phyloP scores from a whole-genome alignment of 2,329 filamentous ascomycete genomes.

The Ascochyta rabiei region DNA sequence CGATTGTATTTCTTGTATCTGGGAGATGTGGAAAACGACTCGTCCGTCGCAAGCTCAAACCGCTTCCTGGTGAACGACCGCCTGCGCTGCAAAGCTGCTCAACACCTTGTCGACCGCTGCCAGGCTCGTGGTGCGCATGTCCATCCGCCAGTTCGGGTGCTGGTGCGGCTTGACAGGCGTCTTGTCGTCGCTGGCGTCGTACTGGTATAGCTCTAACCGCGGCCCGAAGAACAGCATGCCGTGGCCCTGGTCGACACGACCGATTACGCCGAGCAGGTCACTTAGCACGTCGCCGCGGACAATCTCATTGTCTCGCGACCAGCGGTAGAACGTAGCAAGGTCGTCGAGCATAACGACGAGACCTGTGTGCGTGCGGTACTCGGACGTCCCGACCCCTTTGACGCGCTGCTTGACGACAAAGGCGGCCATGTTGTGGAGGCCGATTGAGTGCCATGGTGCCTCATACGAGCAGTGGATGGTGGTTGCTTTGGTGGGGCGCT shows the following conservation, averaged over 20 bases:
- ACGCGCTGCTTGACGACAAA: constrained; percentile 24
- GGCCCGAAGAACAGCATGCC: constrained; percentile 35
- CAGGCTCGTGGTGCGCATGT: constrained; percentile 11
- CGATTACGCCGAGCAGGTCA: constrained; percentile 22
- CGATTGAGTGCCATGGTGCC: constrained; percentile 15
- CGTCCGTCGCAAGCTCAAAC: no score
- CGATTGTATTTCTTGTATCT: no score
- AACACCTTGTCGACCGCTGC: constrained; percentile 11
- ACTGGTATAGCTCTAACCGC: constrained; percentile 34
- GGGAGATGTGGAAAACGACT: no score
- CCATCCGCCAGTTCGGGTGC: constrained; percentile 11
- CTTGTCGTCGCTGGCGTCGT: constrained; percentile 10
- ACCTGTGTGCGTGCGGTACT: constrained; percentile 27
- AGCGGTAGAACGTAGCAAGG: constrained; percentile 18
- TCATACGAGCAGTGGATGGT: background rate
- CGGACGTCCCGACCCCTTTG: background rate
- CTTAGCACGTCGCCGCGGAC: constrained; percentile 31
- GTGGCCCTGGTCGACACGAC: constrained; percentile 21
- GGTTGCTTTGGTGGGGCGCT: background rate
- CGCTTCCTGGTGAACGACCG: background rate
- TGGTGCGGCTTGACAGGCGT: background rate
- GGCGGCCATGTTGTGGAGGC: constrained; percentile 20
- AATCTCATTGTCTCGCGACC: constrained; percentile 9
- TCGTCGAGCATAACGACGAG: constrained; percentile 35
- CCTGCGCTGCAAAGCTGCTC: background rate